Conservation (phyloP, 208 protist genomes). For the Blechomonas ayalai region DNA sequence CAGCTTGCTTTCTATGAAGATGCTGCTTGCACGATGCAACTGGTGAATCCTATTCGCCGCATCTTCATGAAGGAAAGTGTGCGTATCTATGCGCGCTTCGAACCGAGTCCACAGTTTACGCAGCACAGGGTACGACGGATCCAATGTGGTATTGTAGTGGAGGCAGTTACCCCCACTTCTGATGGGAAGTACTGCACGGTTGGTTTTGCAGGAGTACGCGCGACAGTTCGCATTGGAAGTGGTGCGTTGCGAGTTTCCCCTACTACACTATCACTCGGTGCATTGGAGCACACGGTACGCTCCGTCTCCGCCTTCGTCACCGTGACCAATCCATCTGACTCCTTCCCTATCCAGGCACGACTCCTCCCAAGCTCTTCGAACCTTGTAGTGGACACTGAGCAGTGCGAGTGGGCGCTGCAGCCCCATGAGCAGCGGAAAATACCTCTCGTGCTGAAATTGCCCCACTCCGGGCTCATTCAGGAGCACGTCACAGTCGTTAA, state of each 20-base stretch:
- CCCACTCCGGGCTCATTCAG: slow-evolving; percentile 35
- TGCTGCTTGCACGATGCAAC: slow-evolving; percentile 47
- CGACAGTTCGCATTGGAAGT: slow-evolving; percentile 42
- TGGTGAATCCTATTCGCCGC: slow-evolving; percentile 45
- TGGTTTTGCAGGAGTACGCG: slow-evolving; percentile 29
- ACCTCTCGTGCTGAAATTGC: slow-evolving; percentile 35
- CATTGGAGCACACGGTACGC: slow-evolving; percentile 27
- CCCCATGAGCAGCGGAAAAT: slow-evolving; percentile 38
- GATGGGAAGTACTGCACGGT: slow-evolving; percentile 35
- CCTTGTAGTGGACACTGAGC: slow-evolving; percentile 7
- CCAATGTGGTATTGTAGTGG: slow-evolving; percentile 60
- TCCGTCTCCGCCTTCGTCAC: slow-evolving; percentile 22
- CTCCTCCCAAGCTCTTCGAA: slow-evolving; percentile 8
- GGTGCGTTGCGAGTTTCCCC: slow-evolving; percentile 33
- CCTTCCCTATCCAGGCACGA: slow-evolving; percentile 37
- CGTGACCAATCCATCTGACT: slow-evolving; percentile 55
- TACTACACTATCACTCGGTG: slow-evolving; percentile 34
- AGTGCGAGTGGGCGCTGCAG: slow-evolving; percentile 16
- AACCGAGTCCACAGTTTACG: slow-evolving; percentile 39
- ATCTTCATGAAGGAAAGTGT: slow-evolving; percentile 54
- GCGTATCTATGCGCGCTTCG: slow-evolving; percentile 64
- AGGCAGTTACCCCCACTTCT: slow-evolving; percentile 30
- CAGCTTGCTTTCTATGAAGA: slow-evolving; percentile 75
- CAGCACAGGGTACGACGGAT: slow-evolving; percentile 32
- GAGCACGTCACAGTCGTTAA: slow-evolving; percentile 58